Percentiles rank a stretch among this genome's conserved stretches.
phyloP scores from a whole-genome alignment of 1,284 basidiomycete species.

The Coriolopsis trogii region DNA sequence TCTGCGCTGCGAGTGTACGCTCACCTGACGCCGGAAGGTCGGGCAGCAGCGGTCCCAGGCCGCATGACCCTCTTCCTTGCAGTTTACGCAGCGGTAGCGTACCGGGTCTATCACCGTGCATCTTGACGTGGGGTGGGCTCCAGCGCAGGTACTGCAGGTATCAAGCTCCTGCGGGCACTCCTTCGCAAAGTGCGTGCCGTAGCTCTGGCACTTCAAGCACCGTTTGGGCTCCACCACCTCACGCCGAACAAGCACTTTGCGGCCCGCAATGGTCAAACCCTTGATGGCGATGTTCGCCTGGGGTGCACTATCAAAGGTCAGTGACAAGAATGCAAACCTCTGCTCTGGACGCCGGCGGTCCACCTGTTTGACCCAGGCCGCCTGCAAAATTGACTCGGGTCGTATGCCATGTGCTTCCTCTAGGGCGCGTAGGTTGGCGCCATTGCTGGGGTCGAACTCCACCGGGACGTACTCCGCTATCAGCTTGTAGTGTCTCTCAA shows the following conservation, averaged over 20 bases:
- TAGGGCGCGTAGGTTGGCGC: background rate
- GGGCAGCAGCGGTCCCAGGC: conserved; percentile 22
- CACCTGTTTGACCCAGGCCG: conserved; percentile 1
- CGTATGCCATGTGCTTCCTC: background rate
- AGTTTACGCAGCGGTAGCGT: conserved; percentile 15
- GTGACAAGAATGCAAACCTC: background rate
- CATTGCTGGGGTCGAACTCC: conserved; percentile 1
- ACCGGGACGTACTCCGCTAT: conserved; percentile 4
- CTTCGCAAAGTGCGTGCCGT: conserved; percentile 27
- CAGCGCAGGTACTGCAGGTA: conserved; percentile 29
- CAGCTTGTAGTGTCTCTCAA: conserved; percentile 5
- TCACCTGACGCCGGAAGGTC: background rate
- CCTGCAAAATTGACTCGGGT: background rate
- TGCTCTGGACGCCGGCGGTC: background rate
- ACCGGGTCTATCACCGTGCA: conserved; percentile 1
- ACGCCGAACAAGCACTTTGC: background rate
- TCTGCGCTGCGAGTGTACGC: background rate
- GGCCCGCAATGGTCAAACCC: conserved; percentile 9
- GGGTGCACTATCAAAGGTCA: background rate
- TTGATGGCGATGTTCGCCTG: conserved; percentile 16
- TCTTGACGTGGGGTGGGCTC: conserved; percentile 20
- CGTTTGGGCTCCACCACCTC: conserved; percentile 12
- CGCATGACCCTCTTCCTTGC: conserved; percentile 9
- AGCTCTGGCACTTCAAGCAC: conserved; percentile 35
- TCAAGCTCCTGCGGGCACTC: conserved; percentile 24